These are phyloP conservation scores for Lactarius quietus DNA, from an alignment of 768 basidiomycete species.

Conservation along the genomic window DNA sequence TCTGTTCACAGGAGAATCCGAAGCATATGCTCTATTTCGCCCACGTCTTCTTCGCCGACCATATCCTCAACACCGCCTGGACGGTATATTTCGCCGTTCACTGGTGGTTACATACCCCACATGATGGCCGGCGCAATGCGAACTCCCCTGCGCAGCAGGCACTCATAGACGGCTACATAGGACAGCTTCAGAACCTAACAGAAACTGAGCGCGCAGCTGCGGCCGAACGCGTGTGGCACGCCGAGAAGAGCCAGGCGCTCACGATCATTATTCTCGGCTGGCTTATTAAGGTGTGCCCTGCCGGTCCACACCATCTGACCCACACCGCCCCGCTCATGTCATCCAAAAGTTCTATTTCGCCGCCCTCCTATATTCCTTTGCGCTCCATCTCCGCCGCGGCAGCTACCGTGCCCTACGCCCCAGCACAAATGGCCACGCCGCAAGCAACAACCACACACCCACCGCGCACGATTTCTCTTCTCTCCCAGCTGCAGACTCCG, in stretches of 20 bases:
- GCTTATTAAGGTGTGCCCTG: slow-evolving; percentile 71
- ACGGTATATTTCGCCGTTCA: slow-evolving; percentile 85
- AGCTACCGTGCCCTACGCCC: slow-evolving; percentile 72
- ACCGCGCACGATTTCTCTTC: slow-evolving; percentile 35
- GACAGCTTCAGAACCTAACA: slow-evolving; percentile 47
- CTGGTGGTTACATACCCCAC: slow-evolving; percentile 92
- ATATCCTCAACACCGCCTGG: slow-evolving; percentile 85
- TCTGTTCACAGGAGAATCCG: slow-evolving; percentile 72
- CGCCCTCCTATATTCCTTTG: slow-evolving; percentile 87
- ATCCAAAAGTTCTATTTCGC: slow-evolving; percentile 80
- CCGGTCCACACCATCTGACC: neutral
- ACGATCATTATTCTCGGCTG: slow-evolving; percentile 78
- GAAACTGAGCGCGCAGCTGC: slow-evolving; percentile 64
- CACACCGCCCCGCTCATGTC: neutral
- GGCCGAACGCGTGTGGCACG: slow-evolving; percentile 82
- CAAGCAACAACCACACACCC: slow-evolving; percentile 9
- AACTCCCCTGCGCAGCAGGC: slow-evolving; percentile 89
- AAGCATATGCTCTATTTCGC: slow-evolving; percentile 83
- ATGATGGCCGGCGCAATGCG: slow-evolving; percentile 77
- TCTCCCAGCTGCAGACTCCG: slow-evolving; percentile 30
- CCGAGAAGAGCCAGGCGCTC: slow-evolving; percentile 81
- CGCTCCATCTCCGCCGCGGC: slow-evolving; percentile 85
- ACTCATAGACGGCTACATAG: slow-evolving; percentile 56
- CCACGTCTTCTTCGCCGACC: slow-evolving; percentile 89
- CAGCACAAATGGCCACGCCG: neutral